Conservation (phyloP, 306 rosid species). For the Cucurbita argyrosperma region DNA sequence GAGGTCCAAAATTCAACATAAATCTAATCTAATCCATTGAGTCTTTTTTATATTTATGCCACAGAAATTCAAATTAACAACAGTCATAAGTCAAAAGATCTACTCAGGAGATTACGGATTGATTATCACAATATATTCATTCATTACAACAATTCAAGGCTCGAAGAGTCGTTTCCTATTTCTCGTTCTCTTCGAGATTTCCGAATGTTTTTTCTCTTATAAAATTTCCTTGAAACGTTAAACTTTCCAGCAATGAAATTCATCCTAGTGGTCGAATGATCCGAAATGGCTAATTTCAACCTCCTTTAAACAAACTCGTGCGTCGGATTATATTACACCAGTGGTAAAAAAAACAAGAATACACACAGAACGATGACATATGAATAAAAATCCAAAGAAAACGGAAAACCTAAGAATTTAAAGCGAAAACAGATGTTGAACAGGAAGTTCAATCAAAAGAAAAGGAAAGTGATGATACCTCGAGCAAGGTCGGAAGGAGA, state of each 20-base stretch:
- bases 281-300: not conserved
- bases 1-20: not conserved
- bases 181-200: not conserved
- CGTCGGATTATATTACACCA: not conserved
- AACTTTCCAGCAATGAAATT: not conserved
- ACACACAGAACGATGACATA: not conserved
- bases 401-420: not conserved
- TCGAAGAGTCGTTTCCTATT: not conserved
- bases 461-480: conserved; percentile 22
- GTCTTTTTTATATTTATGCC: not conserved
- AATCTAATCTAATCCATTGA: not conserved
- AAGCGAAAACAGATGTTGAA: not conserved
- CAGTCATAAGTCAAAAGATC: not conserved
- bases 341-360: not conserved
- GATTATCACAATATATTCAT: not conserved
- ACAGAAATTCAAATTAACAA: not conserved
- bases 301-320: not conserved
- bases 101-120: not conserved
- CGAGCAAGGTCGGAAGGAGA: conserved; percentile 48
- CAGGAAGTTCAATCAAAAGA: not conserved
- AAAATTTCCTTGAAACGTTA: not conserved
- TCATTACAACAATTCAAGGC: not conserved
- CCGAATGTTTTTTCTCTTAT: not conserved
- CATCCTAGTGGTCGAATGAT: not conserved
- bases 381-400: not conserved